These are phyloP conservation scores for Globisporangium canariense DNA, from an alignment of 352 stramenopile genomes.

Conservation along the genomic window DNA sequence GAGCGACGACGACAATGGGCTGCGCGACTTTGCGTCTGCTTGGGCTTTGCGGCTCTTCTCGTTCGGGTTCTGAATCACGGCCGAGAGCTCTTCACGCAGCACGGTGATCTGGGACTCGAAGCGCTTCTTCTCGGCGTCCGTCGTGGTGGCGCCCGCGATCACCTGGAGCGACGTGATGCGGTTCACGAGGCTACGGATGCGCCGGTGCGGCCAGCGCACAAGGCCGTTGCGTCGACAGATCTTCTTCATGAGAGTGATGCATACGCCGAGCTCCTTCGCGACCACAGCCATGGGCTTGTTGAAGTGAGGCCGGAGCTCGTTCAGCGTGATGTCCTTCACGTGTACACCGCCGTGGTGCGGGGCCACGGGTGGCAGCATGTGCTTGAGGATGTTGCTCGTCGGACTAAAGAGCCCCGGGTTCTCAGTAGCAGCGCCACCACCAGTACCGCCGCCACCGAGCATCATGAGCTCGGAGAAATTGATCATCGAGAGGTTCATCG, in stretches of 20 bases:
- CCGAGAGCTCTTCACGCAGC: constrained; percentile 63
- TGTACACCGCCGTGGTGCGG: constrained; percentile 27
- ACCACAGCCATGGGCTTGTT: constrained; percentile 84
- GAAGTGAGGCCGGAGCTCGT: constrained; percentile 78
- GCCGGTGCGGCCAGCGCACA: constrained; percentile 75
- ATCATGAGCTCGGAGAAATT: constrained; percentile 49
- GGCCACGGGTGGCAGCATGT: constrained; percentile 39
- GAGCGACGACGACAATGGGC: constrained; percentile 18
- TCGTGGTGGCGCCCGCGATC: constrained; percentile 44
- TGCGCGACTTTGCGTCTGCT: constrained; percentile 43
- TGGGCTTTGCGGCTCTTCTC: constrained; percentile 82
- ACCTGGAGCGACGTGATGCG: constrained; percentile 75
- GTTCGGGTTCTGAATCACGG: constrained; percentile 84
- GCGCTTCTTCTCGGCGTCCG: constrained; percentile 49
- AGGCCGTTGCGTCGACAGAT: constrained; percentile 83
- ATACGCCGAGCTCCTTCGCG: constrained; percentile 78
- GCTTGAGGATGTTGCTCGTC: constrained; percentile 32
- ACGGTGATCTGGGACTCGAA: constrained; percentile 60
- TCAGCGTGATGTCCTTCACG: constrained; percentile 77
- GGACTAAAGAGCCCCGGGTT: constrained; percentile 41
- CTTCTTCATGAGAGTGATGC: constrained; percentile 88
- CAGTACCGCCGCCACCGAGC: constrained; percentile 16
- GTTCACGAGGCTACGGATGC: constrained; percentile 81
- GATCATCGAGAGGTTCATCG: constrained; percentile 18
- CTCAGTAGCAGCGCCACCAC: neutral